phyloP scores from a whole-genome alignment of 148 eudicot species.

The Rhododendron ferrugineum region DNA sequence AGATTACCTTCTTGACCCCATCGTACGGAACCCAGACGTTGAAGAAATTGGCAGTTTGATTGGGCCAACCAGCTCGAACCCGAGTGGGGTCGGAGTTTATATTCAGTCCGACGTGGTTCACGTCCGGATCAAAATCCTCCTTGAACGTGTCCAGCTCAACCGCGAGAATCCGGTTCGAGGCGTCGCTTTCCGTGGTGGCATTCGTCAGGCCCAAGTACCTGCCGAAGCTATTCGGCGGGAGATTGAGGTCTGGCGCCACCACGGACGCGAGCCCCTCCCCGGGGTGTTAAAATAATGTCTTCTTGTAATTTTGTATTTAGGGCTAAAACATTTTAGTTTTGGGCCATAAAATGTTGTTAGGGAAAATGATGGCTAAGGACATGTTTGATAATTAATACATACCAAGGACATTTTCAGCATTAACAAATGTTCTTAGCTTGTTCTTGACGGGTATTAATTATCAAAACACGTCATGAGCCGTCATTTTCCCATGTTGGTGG shows the following conservation, averaged over 20 bases:
- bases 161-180: conserved; percentile 43
- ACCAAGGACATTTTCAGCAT: too few relatives aligned
- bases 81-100: conserved; percentile 27
- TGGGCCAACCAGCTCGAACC: conserved; percentile 33
- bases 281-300: too few relatives aligned
- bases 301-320: too few relatives aligned
- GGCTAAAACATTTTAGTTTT: too few relatives aligned
- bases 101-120: conserved; percentile 63
- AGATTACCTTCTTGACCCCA: conserved; percentile 29
- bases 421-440: too few relatives aligned
- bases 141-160: conserved; percentile 67
- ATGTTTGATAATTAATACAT: too few relatives aligned
- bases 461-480: too few relatives aligned
- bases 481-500: too few relatives aligned
- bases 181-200: conserved; percentile 36
- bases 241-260: conserved; percentile 32
- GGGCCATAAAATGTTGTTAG: too few relatives aligned
- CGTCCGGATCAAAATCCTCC: conserved; percentile 57
- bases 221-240: conserved; percentile 44
- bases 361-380: too few relatives aligned
- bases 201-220: conserved; percentile 63
- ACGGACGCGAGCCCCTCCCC: conserved; percentile 63
- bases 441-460: too few relatives aligned
- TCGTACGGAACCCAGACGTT: conserved; percentile 72
- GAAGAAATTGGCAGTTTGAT: conserved; percentile 29